phyloP scores from a whole-genome alignment of 1,139 yeast species.

The Arxiozyma heterogenica region DNA sequence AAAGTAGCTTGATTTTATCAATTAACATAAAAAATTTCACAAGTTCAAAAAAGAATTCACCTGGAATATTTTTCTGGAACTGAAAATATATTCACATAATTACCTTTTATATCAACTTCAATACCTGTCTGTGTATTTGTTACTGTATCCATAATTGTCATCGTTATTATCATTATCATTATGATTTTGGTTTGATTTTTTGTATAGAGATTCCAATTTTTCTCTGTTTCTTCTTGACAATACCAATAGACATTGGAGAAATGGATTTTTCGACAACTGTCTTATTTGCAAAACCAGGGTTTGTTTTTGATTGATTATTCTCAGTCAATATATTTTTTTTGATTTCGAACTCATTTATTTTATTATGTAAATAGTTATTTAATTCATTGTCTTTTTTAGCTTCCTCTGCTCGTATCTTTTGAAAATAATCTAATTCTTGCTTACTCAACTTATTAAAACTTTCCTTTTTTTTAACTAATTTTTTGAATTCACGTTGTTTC shows the following conservation, averaged over 20 bases:
- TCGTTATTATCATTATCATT: no score
- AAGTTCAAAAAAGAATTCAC: no score
- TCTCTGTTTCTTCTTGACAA: conserved; percentile 2
- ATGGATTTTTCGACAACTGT: no score
- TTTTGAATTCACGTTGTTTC: conserved; percentile 20
- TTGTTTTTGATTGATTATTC: neutral
- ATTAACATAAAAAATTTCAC: no score
- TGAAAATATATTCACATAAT: no score
- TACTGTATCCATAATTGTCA: no score
- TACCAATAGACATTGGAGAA: neutral
- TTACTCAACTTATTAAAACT: conserved; percentile 20
- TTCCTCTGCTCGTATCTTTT: conserved; percentile 3
- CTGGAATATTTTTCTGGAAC: no score
- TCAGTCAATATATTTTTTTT: conserved; percentile 4
- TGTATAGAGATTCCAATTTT: neutral
- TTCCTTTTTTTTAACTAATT: conserved; percentile 19
- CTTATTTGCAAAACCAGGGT: no score
- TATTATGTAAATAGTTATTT: conserved; percentile 10
- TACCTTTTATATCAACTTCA: no score
- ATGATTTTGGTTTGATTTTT: neutral
- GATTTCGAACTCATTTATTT: conserved; percentile 12
- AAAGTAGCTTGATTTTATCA: no score
- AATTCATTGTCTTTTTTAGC: conserved; percentile 10
- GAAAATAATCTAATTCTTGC: conserved; percentile 17
- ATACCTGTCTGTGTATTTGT: no score